Base-by-base conservation (phyloP, 202 grass and related monocot species). In the Zoysia matrella region DNA sequence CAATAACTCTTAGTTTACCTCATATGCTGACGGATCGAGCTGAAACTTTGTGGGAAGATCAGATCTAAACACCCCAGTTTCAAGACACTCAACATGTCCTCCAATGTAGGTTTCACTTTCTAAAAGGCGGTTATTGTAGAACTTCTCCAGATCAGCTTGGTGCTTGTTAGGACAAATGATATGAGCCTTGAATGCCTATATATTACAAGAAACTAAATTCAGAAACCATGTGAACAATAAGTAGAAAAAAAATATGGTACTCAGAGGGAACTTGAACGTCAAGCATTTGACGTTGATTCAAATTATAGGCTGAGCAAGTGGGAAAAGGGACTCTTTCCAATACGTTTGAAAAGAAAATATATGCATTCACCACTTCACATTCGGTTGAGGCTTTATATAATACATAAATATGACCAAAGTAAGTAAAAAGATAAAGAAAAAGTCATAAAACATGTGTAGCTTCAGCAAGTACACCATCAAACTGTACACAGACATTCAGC, bases 101-200 rank as follows among this genome's bases (percentile, higher is more conserved):
- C 95, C 92, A 48, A 98, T 98, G 77, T 98, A 98, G 65, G 95
- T 98, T 82, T 98, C 95, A 22, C 95, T 95, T 91, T 98, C 95
- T 85, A 98, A 87, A 86, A 95, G 87, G 49, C 92, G 86, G 75
- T 90, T 93, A 74, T 83, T 98, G 72, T 90, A 88, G 79, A 98
- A 98, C 81, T 95, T 98, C 66, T 98, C 95, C 9, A 90, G 80
- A 78, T 93, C 87, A 81, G 91, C 87, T 83, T 90, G 92, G 82
- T 98, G 95, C 73, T 98, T 98, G 92, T 98, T 98, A 76, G 95
- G 95, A 84, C 95, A 95, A 85, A 95, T 93, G 60, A 95, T 86
- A 88, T 85, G 87, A 73, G 95, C 95, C 85, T 90, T 84, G 92
- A 95, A 93, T 50, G 92, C 95, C 95, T 98, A 84, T 74, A 81